Conservation (phyloP, 2,329 filamentous ascomycete genomes). For the Penicillium occitanis region DNA sequence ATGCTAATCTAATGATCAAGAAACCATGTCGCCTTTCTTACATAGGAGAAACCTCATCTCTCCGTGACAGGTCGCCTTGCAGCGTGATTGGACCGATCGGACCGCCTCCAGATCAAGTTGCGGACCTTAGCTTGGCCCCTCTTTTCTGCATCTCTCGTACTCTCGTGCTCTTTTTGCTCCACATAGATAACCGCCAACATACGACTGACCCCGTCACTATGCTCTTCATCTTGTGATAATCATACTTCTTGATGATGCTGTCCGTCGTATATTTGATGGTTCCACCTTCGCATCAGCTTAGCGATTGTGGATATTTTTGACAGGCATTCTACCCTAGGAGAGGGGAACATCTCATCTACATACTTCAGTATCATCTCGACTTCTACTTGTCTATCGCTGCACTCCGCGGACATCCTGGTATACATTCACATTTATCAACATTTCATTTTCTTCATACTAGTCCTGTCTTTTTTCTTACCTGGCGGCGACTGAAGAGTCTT, state of each 20-base stretch:
- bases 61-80: background rate
- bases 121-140: conserved; percentile 3
- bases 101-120: background rate
- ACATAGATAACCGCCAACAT: conserved; percentile 13
- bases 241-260: conserved; percentile 7
- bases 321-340: background rate
- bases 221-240: background rate
- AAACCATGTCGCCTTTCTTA: background rate
- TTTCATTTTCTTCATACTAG: background rate
- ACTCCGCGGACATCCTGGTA: background rate
- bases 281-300: conserved; percentile 6
- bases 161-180: background rate
- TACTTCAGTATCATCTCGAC: background rate
- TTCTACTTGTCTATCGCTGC: background rate
- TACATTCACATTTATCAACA: background rate
- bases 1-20: background rate
- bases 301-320: conserved; percentile 8
- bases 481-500: background rate
- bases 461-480: background rate
- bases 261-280: background rate
- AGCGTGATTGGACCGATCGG: conserved; percentile 7
- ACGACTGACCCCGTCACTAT: conserved; percentile 13
- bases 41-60: background rate
- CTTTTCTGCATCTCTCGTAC: conserved; percentile 10
- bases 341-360: background rate